Evolutionary conservation across 768 basidiomycete genomes (phyloP).

Genomic region (Psilocybe sp.): DNA sequence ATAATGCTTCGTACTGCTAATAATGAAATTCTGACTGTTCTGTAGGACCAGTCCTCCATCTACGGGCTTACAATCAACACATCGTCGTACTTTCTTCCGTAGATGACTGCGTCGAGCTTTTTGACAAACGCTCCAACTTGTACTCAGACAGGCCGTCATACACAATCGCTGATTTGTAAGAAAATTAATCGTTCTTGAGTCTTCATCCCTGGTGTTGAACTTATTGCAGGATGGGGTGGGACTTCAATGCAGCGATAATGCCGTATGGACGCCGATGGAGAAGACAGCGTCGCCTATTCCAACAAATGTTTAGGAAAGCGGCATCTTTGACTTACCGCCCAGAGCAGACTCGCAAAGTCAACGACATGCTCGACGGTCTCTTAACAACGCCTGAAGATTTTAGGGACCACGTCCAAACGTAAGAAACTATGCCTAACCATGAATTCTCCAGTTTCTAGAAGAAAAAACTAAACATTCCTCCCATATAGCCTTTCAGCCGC

Average conservation of each 20-base stretch:
- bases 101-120: too few relatives aligned
- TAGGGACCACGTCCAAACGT: conserved; percentile 9
- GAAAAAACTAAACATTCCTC: neutral
- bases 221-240: conserved; percentile 21
- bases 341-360: conserved; percentile 7
- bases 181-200: too few relatives aligned
- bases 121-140: too few relatives aligned
- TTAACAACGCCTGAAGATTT: conserved; percentile 10
- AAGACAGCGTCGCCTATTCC: conserved; percentile 19
- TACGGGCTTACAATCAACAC: too few relatives aligned
- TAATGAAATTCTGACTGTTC: too few relatives aligned
- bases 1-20: too few relatives aligned
- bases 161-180: too few relatives aligned
- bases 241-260: conserved; percentile 18
- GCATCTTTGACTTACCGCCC: conserved; percentile 10
- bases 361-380: conserved; percentile 10
- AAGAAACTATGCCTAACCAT: neutral
- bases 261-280: conserved; percentile 22
- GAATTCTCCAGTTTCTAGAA: neutral
- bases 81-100: too few relatives aligned
- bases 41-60: too few relatives aligned
- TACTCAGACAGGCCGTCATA: too few relatives aligned
- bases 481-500: conserved; percentile 12
- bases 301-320: conserved; percentile 19
- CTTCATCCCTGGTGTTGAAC: too few relatives aligned